phyloP scores from a whole-genome alignment of 805 yeast genomes.

The Sugiyamaella lignohabitans region DNA sequence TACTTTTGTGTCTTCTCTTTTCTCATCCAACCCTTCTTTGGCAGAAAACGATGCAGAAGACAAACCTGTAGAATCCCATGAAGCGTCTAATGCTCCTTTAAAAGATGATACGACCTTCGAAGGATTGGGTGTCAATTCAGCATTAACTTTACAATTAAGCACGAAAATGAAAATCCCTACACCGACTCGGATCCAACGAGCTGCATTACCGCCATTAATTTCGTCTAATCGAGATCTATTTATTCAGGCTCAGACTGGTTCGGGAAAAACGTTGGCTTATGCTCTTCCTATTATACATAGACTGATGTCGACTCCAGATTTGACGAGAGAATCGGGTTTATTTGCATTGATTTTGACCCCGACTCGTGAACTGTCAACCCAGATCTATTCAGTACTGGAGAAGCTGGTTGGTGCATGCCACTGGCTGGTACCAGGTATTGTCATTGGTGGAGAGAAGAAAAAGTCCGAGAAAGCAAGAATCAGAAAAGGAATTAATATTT shows the following conservation, averaged over 20 bases:
- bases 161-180: constrained; percentile 41
- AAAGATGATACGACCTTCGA: constrained; percentile 61
- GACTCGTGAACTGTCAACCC: constrained; percentile 90
- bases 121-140: constrained; percentile 60
- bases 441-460: constrained; percentile 97
- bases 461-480: constrained; percentile 93
- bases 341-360: constrained; percentile 89
- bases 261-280: constrained; percentile 92
- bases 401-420: constrained; percentile 60
- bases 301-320: constrained; percentile 48
- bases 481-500: constrained; percentile 89
- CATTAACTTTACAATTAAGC: constrained; percentile 47
- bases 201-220: constrained; percentile 61
- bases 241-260: constrained; percentile 96
- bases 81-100: constrained; percentile 84
- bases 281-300: constrained; percentile 74
- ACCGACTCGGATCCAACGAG: constrained; percentile 85
- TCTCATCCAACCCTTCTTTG: constrained; percentile 42
- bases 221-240: constrained; percentile 56
- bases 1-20: constrained; percentile 17
- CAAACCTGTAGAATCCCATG: constrained; percentile 24
- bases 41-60: constrained; percentile 38
- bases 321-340: constrained; percentile 65
- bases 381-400: constrained; percentile 77
- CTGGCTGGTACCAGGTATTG: constrained; percentile 88